These are phyloP conservation scores for Pelargonium nanum DNA, from an alignment of 345 rosid species.

Conservation along the genomic window DNA sequence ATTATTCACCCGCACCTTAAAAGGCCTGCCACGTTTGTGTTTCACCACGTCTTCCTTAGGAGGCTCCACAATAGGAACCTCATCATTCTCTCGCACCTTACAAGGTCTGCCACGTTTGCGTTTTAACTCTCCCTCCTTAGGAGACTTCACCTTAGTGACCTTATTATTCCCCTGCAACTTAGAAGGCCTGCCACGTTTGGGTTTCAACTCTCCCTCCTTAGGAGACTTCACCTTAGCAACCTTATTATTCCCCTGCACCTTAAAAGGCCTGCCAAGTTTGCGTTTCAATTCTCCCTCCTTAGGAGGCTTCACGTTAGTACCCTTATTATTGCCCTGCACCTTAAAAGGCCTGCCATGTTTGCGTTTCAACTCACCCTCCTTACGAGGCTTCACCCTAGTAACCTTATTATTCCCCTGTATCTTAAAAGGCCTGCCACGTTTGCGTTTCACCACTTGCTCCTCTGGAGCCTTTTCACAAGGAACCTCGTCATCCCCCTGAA, in stretches of 20 bases:
- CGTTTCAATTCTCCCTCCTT: not conserved
- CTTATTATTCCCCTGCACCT: constrained; percentile 3
- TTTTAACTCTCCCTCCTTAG: constrained; percentile 1
- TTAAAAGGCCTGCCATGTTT: constrained; percentile 5
- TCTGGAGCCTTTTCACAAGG: not conserved
- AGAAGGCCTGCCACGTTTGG: constrained; percentile 28
- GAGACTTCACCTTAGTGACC: constrained; percentile 1
- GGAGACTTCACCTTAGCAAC: constrained; percentile 6
- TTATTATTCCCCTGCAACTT: constrained; percentile 12
- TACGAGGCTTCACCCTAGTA: not conserved
- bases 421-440: constrained; percentile 32
- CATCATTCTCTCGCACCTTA: not conserved
- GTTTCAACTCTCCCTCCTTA: constrained; percentile 6
- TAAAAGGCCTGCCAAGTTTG: constrained; percentile 9
- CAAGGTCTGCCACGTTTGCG: constrained; percentile 5
- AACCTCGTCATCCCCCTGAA: not conserved
- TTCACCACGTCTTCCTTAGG: not conserved
- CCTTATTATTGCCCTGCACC: not conserved
- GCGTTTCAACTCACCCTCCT: not conserved
- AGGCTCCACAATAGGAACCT: not conserved
- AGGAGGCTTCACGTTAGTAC: not conserved
- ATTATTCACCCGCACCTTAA: not conserved
- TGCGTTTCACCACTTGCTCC: constrained; percentile 9
- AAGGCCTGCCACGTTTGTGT: not conserved
- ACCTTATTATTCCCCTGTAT: constrained; percentile 7